Conservation (phyloP, 1,284 basidiomycete genomes). For the Coniophora puteana region DNA sequence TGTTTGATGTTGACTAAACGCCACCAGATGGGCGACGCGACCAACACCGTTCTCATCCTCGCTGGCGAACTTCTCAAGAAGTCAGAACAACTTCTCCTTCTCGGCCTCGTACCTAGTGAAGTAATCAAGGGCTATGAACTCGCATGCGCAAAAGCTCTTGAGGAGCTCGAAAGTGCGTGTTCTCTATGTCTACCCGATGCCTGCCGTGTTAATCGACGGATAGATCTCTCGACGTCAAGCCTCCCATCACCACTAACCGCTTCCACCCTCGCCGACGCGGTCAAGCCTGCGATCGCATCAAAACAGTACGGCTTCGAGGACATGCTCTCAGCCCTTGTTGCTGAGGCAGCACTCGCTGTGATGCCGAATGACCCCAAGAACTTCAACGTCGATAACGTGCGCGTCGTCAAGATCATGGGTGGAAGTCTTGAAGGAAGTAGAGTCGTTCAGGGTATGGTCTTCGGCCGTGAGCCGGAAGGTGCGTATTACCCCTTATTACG, state of each 20-base stretch:
- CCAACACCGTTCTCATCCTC: slow-evolving; percentile 93
- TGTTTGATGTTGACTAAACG: slow-evolving; percentile 3
- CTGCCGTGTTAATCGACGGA: slow-evolving; percentile 11
- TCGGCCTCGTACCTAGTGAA: slow-evolving; percentile 96
- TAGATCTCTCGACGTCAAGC: slow-evolving; percentile 61
- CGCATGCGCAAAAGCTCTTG: slow-evolving; percentile 81
- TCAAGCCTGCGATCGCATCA: slow-evolving; percentile 91
- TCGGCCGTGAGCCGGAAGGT: slow-evolving; percentile 94
- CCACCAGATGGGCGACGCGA: slow-evolving; percentile 96
- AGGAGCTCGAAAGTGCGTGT: slow-evolving; percentile 86
- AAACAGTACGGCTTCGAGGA: slow-evolving; percentile 98
- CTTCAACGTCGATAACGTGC: slow-evolving; percentile 98
- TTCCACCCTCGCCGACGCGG: slow-evolving; percentile 73
- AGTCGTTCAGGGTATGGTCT: slow-evolving; percentile 98
- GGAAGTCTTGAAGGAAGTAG: slow-evolving; percentile 80
- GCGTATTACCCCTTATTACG: slow-evolving; percentile 15
- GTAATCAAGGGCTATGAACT: slow-evolving; percentile 95
- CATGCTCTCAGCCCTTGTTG: slow-evolving; percentile 78
- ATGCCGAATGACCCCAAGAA: slow-evolving; percentile 88
- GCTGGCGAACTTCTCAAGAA: slow-evolving; percentile 96
- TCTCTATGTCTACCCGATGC: no score
- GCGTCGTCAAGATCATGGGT: slow-evolving; percentile 99
- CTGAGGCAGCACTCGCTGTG: slow-evolving; percentile 87
- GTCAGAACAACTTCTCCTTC: slow-evolving; percentile 88
- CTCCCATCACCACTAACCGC: slow-evolving; percentile 80